Evolutionary conservation across 768 basidiomycete genomes (phyloP).

Genomic region (Hygrophorus pudorinus): DNA sequence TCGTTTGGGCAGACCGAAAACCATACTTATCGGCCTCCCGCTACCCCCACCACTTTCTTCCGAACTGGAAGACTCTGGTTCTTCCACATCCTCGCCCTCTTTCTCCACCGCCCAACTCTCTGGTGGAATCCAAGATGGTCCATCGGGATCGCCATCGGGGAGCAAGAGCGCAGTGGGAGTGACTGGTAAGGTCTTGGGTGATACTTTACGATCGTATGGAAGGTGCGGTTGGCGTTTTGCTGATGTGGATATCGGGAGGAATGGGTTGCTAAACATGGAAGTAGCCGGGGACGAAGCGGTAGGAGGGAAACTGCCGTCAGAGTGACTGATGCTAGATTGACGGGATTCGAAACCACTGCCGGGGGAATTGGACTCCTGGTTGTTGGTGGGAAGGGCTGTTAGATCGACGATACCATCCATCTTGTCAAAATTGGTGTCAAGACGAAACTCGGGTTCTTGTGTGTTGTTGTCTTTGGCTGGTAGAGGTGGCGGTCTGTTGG

Average conservation of each 20-base stretch:
- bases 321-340: slow-evolving; percentile 17
- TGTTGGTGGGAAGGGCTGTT: slow-evolving; percentile 15
- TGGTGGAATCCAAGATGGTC: slow-evolving; percentile 54
- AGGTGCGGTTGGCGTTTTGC: slow-evolving; percentile 13
- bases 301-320: slow-evolving; percentile 19
- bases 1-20: not conserved
- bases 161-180: slow-evolving; percentile 1
- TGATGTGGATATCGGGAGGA: slow-evolving; percentile 21
- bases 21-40: slow-evolving; percentile 6
- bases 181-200: slow-evolving; percentile 35
- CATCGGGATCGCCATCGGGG: slow-evolving; percentile 4
- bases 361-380: slow-evolving; percentile 27
- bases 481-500: slow-evolving; percentile 20
- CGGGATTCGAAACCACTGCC: slow-evolving; percentile 30
- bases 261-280: slow-evolving; percentile 27
- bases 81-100: slow-evolving; percentile 29
- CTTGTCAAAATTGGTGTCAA: slow-evolving; percentile 60
- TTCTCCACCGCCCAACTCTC: slow-evolving; percentile 69
- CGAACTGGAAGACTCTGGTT: slow-evolving; percentile 31
- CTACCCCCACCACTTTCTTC: slow-evolving; percentile 21
- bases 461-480: slow-evolving; percentile 22
- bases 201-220: slow-evolving; percentile 31
- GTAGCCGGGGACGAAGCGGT: slow-evolving; percentile 19
- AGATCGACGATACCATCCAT: slow-evolving; percentile 80
- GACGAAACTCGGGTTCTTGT: slow-evolving; percentile 29